Evolutionary conservation across 2,329 filamentous ascomycete genomes (phyloP), one percentile per base, ranked within the genome.

Genomic region (Incumbomyces lentus): DNA sequence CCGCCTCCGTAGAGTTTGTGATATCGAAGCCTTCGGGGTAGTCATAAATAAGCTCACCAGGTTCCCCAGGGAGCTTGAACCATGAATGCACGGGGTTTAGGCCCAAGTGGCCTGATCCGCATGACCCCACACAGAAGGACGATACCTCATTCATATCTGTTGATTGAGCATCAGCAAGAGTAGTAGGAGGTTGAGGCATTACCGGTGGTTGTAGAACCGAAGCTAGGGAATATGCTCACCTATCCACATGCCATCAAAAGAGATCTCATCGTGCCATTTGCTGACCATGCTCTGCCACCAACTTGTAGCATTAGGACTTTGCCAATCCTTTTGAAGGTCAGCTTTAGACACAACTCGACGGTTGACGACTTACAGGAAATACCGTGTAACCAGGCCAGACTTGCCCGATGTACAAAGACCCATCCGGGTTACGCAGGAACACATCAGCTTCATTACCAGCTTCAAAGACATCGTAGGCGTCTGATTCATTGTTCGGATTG

Each of bases 11-110:
- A 1, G 73, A 64, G 57, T 86, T 86, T 13, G 79, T 84, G 38
- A 78, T 54, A 46, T 82, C 76, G 66, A 87, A 86, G 5, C 72
- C 75, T 61, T 87, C 82, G 0, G 83, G 83, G 49, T 82, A 85
- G 37, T 69, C 64, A 41, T 75, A 75, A 16, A 30, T 22, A 12
- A 38, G 12, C 13, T 22, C 34, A 5, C 78, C 78, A 1, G 72
- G 71, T 52, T 84, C 79, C 1, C 82, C 82, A 0, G 81, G 80
- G 1, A 86, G 71, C 5, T 58, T 52, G 58, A 85, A 86, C 0
- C 76, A 69, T 5, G 81, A 80, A 57, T 85, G 81, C 0, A 77
- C 78, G 1, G 82, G 82, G 58, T 87, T 86, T 37, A 82, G 59
- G 1, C 74, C 74, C 34, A 84, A 61, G 43, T 82, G 81, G 1